Conservation (phyloP, 306 rosid genomes). For the Cajanus cajan region DNA sequence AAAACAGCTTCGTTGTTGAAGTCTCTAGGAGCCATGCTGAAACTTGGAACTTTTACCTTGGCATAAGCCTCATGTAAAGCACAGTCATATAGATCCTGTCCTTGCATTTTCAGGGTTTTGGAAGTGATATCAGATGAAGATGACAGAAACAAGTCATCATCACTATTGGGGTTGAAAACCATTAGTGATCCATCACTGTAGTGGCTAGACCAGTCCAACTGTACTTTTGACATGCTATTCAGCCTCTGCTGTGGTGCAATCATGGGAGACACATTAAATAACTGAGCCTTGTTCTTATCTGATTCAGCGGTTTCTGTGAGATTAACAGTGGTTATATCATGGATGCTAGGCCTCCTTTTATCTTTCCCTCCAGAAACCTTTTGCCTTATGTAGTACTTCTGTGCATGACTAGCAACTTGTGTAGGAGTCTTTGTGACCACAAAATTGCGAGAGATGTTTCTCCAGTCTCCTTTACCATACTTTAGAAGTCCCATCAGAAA, state of each 20-base stretch:
- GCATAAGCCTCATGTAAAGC: slow-evolving; percentile 56
- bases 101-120: slow-evolving; percentile 42
- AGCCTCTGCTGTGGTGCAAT: slow-evolving; percentile 43
- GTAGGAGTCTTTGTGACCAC: slow-evolving; percentile 65
- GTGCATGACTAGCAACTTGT: slow-evolving; percentile 57
- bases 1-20: slow-evolving; percentile 40
- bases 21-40: slow-evolving; percentile 46
- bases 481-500: slow-evolving; percentile 84
- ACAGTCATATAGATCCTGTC: slow-evolving; percentile 50
- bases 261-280: slow-evolving; percentile 39
- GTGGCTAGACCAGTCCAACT: slow-evolving; percentile 41
- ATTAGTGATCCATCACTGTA: slow-evolving; percentile 41
- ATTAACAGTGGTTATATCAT: slow-evolving; percentile 80
- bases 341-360: slow-evolving; percentile 91
- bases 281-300: slow-evolving; percentile 39
- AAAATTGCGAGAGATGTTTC: slow-evolving; percentile 80
- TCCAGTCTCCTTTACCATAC: slow-evolving; percentile 96
- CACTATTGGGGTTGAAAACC: slow-evolving; percentile 52
- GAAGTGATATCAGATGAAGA: slow-evolving; percentile 48
- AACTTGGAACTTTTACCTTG: slow-evolving; percentile 43
- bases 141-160: slow-evolving; percentile 41
- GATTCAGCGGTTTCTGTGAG: slow-evolving; percentile 49
- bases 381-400: slow-evolving; percentile 91
- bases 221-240: slow-evolving; percentile 35
- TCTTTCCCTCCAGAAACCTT: slow-evolving; percentile 81